Evolutionary conservation across 1,284 basidiomycete genomes (phyloP).

Genomic region (Ustilago hordei): DNA sequence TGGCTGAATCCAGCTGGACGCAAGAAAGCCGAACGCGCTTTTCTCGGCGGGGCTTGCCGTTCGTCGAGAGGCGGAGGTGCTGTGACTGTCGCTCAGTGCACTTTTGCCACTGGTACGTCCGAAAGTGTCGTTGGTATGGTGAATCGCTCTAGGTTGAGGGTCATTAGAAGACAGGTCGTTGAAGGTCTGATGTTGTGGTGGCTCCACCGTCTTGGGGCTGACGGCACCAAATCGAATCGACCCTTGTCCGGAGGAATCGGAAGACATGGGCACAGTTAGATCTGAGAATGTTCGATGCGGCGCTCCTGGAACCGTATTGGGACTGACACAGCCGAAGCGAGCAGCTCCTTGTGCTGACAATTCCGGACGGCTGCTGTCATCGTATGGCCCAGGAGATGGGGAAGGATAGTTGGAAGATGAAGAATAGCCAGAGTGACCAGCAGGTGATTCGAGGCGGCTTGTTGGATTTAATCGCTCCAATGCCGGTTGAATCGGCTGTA

Average conservation of each 20-base stretch:
- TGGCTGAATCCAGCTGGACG: conserved; percentile 16
- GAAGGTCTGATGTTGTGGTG: conserved; percentile 7
- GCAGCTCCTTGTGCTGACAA: conserved; percentile 28
- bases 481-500: neutral
- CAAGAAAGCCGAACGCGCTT: conserved; percentile 29
- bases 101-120: conserved; percentile 24
- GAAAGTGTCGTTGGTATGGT: conserved; percentile 31
- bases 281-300: conserved; percentile 3
- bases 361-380: conserved; percentile 18
- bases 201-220: conserved; percentile 4
- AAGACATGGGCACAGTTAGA: conserved; percentile 5
- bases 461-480: conserved; percentile 1
- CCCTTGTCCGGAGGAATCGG: conserved; percentile 28
- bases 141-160: neutral
- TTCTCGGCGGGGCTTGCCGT: conserved; percentile 32
- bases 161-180: conserved; percentile 13
- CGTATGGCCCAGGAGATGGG: conserved; percentile 8
- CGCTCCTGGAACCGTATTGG: conserved; percentile 5
- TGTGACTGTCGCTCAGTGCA: conserved; percentile 15
- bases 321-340: conserved; percentile 1
- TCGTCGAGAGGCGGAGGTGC: conserved; percentile 11
- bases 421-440: conserved; percentile 16
- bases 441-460: conserved; percentile 9
- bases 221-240: conserved; percentile 8
- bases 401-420: conserved; percentile 23